phyloP scores from a whole-genome alignment of 169 alveolate species.

The Fabrea salina region DNA sequence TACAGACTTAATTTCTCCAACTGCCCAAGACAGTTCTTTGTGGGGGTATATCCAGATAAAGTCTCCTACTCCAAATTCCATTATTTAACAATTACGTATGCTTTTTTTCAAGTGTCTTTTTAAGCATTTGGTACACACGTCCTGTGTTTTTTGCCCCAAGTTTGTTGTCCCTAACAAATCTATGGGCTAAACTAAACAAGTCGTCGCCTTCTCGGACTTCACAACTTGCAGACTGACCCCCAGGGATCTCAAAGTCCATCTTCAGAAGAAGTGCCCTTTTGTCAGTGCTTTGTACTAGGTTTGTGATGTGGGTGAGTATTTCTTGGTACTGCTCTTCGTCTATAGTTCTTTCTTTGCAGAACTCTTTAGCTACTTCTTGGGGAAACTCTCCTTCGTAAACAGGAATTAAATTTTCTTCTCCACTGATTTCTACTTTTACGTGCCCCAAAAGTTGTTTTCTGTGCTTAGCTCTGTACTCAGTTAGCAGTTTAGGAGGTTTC shows the following conservation, averaged over 20 bases:
- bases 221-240: neutral
- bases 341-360: neutral
- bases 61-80: slow-evolving; percentile 18
- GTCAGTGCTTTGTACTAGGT: neutral
- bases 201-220: neutral
- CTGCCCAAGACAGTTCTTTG: slow-evolving; percentile 17
- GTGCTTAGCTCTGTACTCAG: neutral
- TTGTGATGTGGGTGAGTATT: neutral
- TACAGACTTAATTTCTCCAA: neutral
- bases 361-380: neutral
- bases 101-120: neutral
- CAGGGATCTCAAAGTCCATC: neutral
- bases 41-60: slow-evolving; percentile 30
- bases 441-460: neutral
- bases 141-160: neutral
- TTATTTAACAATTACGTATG: slow-evolving; percentile 35
- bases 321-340: neutral
- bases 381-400: slow-evolving; percentile 2
- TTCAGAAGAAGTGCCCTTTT: neutral
- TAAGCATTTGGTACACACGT: neutral
- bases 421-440: neutral
- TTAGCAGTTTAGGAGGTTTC: neutral
- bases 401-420: neutral
- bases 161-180: slow-evolving; percentile 3
- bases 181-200: neutral